Evolutionary conservation across 2,329 filamentous ascomycete genomes (phyloP), one percentile per base, ranked within the genome.

Genomic region (Trichoderma cornu-damae): DNA sequence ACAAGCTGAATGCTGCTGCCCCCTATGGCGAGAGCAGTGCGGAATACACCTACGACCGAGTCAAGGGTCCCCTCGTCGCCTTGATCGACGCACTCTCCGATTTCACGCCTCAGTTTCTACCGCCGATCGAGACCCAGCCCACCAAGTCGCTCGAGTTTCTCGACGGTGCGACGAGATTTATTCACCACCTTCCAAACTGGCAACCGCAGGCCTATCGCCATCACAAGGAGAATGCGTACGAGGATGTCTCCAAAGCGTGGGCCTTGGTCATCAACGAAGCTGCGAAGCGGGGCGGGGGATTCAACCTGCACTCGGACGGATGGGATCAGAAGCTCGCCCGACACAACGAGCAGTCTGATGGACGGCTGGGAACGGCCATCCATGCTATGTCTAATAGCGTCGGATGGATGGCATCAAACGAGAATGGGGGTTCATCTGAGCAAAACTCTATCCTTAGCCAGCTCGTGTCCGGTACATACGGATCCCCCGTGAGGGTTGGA

Each of bases 161-260:
- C 22, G 90, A 99, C 64, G 88, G 87, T 44, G 93, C 89, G 59
- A 99, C 94, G 30, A 86, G 93, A 63, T 84, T 97, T 57, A 88
- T 97, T 57, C 92, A 99, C 71, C 81, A 86, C 37, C 79, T 99
- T 42, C 94, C 94, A 3, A 84, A 96, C 67, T 99, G 92, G 91
- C 89, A 94, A 64, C 90, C 86, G 43, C 88, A 88, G 60, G 85
- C 90, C 61, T 88, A 96, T 74, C 92, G 92, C 63, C 83, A 96
- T 65, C 90, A 96, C 76, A 96, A 96, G 73, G 88, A 96, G 63
- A 90, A 90, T 62, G 92, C 93, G 6, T 99, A 99, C 69, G 93
- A 99, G 67, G 94, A 97, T 69, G 92, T 99, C 62, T 87, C 90
- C 24, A 90, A 88, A 67, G 94, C 94, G 1, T 99, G 94, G 94